Percentiles rank a stretch among this genome's conserved stretches.
Conservation (phyloP, 306 rosid species). For the Vachellia pachyceras region DNA sequence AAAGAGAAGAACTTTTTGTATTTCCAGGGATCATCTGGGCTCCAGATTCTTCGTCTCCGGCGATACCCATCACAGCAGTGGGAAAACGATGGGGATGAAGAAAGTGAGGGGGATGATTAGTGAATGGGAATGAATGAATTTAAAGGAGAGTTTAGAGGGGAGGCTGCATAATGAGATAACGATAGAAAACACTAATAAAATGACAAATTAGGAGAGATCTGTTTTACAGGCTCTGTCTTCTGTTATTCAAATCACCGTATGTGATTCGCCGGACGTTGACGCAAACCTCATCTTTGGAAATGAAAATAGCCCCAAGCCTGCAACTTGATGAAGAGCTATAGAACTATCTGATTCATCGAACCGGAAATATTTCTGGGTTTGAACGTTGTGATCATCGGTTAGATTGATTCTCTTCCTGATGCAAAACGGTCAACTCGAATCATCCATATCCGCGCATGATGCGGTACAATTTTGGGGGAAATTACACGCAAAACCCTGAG, state of each 20-base stretch:
- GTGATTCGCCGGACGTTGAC: neutral
- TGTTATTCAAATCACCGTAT: neutral
- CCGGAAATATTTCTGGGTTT: no score
- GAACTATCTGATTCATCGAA: no score
- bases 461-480: no score
- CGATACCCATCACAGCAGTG: slow-evolving; percentile 50
- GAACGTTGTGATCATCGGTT: no score
- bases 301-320: neutral
- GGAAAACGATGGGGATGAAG: neutral
- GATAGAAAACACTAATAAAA: neutral
- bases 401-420: no score
- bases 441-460: no score
- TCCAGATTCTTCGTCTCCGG: slow-evolving; percentile 47
- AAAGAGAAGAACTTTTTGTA: slow-evolving; percentile 32
- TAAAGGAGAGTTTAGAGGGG: slow-evolving; percentile 4
- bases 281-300: neutral
- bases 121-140: neutral
- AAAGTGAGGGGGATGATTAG: neutral
- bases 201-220: slow-evolving; percentile 3
- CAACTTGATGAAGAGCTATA: neutral
- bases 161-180: neutral
- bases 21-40: neutral
- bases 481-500: no score
- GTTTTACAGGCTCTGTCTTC: neutral
- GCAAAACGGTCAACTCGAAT: no score